Base-by-base conservation (phyloP, 1,284 basidiomycete genomes). In the Caloboletus inedulis region DNA sequence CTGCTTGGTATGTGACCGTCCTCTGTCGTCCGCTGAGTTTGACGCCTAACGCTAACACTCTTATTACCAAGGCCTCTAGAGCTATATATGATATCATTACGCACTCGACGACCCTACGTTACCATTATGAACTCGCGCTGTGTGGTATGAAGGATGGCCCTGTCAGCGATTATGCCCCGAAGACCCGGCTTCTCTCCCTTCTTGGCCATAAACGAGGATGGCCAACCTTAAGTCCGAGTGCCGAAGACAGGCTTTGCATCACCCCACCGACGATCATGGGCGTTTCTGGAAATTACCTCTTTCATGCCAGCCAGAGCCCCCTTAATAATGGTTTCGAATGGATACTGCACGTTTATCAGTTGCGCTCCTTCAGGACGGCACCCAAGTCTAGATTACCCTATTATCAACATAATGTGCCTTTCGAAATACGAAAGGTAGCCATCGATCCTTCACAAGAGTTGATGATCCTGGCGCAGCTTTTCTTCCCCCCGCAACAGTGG, bases 101-200 rank as follows among this genome's bases (percentile, higher is more conserved):
- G 65, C 72, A 71, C 34, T 77, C 74, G 57, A 74, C 77, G 33
- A 71, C 72, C 29, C 75, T 84, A 50, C 75, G 74, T 37, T 83
- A 83, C 66, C 74, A 72, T 52, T 75, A 77, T 59, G 80, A 83
- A 57, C 72, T 83, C 31, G 79, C 75, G 16, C 53, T 75, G n/a
- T 70, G 75, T 47, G 80, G 79, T 39, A 78, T 81, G 77, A 74
- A 69, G 58, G 79, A 83, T 57, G 81, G 81, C 1, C 70, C 74
- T 41, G 71, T 70, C 33, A 68, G 73, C 18, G 65, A 70, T 49
- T 63, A 69, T 47, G 62, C 67, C 21, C 69, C 72, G 14, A 68
- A 74, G 23, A 66, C 68, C 29, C 77, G 80, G 51, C 73, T 81
- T 47, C 74, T 78, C 54, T 69, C 80, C 47, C 71, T 83, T 41